These are phyloP conservation scores for Sarocladium strictum DNA, from an alignment of 2,329 filamentous ascomycete genomes.

Conservation along the genomic window DNA sequence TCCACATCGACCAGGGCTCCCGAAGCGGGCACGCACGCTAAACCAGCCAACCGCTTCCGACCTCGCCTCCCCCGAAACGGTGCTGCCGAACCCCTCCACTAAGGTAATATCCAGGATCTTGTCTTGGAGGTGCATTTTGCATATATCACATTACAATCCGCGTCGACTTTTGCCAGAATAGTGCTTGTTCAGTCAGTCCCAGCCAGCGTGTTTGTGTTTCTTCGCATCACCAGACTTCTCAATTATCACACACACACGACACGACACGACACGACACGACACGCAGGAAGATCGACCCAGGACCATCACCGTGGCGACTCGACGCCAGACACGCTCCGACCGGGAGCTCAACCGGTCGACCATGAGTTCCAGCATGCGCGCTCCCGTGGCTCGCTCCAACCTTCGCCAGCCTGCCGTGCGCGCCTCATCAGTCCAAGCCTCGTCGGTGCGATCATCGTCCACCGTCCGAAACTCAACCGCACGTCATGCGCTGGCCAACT, in stretches of 20 bases:
- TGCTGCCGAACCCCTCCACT: slow-evolving; percentile 1
- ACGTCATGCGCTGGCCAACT: slow-evolving; percentile 15
- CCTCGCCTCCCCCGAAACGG: background rate
- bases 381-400: slow-evolving; percentile 13
- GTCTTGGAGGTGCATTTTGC: slow-evolving; percentile 3
- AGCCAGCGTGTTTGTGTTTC: background rate
- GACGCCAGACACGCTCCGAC: slow-evolving; percentile 31
- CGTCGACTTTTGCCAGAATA: background rate
- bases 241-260: background rate
- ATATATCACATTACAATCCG: background rate
- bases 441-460: slow-evolving; percentile 2
- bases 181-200: background rate
- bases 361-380: slow-evolving; percentile 25
- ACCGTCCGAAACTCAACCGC: slow-evolving; percentile 17
- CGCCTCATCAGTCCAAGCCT: background rate
- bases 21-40: slow-evolving; percentile 1
- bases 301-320: slow-evolving; percentile 26
- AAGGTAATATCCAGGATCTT: slow-evolving; percentile 5
- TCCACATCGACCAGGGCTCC: slow-evolving; percentile 5
- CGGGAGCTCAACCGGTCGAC: slow-evolving; percentile 29
- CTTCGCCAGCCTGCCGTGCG: slow-evolving; percentile 10
- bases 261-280: too few relatives aligned
- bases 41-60: background rate
- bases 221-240: background rate
- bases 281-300: slow-evolving; percentile 6